phyloP scores from a whole-genome alignment of 2,329 filamentous ascomycete species.

The Nannizzia gypsea region DNA sequence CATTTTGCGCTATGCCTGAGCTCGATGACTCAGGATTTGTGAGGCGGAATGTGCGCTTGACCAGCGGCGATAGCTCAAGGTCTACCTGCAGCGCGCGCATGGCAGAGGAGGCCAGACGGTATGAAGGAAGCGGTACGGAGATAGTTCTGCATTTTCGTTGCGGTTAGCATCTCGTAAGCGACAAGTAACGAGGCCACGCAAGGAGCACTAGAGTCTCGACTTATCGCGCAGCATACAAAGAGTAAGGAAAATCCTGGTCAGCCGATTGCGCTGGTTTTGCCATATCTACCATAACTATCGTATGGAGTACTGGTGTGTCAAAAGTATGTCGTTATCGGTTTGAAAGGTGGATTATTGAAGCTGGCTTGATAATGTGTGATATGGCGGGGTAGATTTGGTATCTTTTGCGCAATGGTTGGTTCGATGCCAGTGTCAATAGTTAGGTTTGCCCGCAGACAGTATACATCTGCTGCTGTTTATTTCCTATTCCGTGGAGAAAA shows the following conservation, averaged over 20 bases:
- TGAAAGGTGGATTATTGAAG: neutral
- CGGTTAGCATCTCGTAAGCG: neutral
- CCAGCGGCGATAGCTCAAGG: constrained; percentile 74
- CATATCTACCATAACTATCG: neutral
- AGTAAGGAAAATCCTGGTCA: constrained; percentile 49
- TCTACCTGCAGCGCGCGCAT: constrained; percentile 70
- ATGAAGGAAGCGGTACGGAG: constrained; percentile 67
- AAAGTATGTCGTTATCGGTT: neutral
- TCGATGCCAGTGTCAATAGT: neutral
- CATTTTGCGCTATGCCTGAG: constrained; percentile 12
- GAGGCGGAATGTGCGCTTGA: constrained; percentile 58
- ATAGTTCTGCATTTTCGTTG: constrained; percentile 37
- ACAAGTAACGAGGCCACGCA: neutral
- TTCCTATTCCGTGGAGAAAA: too few species aligned
- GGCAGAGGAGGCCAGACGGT: constrained; percentile 65
- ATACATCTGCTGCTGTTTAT: neutral
- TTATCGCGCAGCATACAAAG: constrained; percentile 41
- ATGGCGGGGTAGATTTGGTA: neutral
- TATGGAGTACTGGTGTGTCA: neutral
- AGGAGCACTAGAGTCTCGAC: constrained; percentile 1
- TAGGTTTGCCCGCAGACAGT: neutral
- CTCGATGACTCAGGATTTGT: constrained; percentile 15
- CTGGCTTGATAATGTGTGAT: neutral
- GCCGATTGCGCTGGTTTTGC: neutral
- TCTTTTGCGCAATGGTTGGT: neutral